These are phyloP conservation scores for Eimeria tenella DNA, from an alignment of 169 alveolate species.

Conservation along the genomic window DNA sequence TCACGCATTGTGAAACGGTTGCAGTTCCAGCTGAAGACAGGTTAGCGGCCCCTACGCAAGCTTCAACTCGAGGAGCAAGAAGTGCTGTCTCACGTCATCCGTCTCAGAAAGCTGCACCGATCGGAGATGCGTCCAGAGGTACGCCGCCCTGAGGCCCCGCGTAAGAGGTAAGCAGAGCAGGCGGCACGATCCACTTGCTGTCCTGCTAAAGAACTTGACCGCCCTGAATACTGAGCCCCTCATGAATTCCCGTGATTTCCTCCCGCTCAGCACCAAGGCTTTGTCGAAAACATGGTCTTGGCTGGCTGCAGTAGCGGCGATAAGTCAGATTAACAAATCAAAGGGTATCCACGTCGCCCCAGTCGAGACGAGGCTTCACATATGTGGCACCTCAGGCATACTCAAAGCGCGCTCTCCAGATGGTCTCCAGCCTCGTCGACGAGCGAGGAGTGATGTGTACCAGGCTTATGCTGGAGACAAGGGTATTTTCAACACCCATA, in stretches of 20 bases:
- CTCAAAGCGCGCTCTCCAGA: not conserved
- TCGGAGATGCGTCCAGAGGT: conserved; percentile 59
- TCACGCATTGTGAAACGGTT: conserved; percentile 44
- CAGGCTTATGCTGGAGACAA: not conserved
- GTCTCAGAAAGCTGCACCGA: not conserved
- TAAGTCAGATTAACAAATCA: no score
- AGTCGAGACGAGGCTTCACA: not conserved
- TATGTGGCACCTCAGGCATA: conserved; percentile 30
- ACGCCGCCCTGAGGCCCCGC: conserved; percentile 73
- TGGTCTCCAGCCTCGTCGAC: not conserved
- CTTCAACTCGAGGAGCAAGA: not conserved
- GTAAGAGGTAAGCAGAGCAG: conserved; percentile 68
- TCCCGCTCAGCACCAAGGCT: no score
- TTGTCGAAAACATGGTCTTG: no score
- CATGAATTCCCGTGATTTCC: no score
- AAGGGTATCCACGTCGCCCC: not conserved
- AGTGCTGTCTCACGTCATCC: not conserved
- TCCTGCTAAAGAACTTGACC: not conserved
- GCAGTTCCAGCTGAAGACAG: not conserved
- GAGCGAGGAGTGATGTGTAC: conserved; percentile 9
- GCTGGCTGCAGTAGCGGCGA: no score
- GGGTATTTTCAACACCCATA: not conserved
- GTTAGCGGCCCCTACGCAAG: not conserved
- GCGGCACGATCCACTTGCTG: conserved; percentile 45
- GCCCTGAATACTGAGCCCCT: not conserved